These are phyloP conservation scores for Fusarium pininemorale DNA, from an alignment of 2,329 filamentous ascomycete species.

Conservation along the genomic window DNA sequence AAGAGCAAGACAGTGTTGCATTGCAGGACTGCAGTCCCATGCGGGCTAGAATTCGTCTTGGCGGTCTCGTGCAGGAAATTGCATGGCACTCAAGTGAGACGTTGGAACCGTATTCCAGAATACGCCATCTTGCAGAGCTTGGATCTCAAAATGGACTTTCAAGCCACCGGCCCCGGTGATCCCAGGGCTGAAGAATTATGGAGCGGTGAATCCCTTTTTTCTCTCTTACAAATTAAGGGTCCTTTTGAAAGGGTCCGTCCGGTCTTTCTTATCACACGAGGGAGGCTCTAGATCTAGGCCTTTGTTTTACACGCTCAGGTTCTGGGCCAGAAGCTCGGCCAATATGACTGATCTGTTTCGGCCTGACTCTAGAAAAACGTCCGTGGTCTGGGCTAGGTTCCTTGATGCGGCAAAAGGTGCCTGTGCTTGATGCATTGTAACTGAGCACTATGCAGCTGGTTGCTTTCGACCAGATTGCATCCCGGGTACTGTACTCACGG, in stretches of 20 bases:
- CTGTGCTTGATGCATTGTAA: conserved; percentile 15
- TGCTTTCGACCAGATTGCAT: conserved; percentile 11
- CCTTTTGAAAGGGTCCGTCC: background rate
- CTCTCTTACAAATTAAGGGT: background rate
- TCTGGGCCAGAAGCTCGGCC: conserved; percentile 2
- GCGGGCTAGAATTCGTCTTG: background rate
- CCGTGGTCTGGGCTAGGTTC: background rate
- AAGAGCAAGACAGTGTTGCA: conserved; percentile 4
- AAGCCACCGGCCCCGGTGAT: conserved; percentile 1
- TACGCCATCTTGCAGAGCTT: conserved; percentile 12
- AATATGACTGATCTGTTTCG: conserved; percentile 2
- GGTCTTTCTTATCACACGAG: background rate
- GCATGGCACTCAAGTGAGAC: conserved; percentile 12
- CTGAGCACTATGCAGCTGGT: conserved; percentile 25
- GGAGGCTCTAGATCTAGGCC: background rate
- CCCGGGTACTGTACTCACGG: background rate
- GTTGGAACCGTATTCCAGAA: conserved; percentile 24
- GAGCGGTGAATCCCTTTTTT: conserved; percentile 3
- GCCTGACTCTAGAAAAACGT: background rate
- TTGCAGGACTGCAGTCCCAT: background rate
- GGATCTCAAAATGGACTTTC: conserved; percentile 7
- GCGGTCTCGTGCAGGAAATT: conserved; percentile 17
- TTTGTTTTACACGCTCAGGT: background rate
- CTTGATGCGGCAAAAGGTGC: background rate
- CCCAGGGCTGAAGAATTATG: conserved; percentile 13